Percentiles rank a stretch among this genome's conserved stretches.
These are phyloP conservation scores for Waitea zeae DNA, from an alignment of 1,284 basidiomycete species.

Conservation along the genomic window DNA sequence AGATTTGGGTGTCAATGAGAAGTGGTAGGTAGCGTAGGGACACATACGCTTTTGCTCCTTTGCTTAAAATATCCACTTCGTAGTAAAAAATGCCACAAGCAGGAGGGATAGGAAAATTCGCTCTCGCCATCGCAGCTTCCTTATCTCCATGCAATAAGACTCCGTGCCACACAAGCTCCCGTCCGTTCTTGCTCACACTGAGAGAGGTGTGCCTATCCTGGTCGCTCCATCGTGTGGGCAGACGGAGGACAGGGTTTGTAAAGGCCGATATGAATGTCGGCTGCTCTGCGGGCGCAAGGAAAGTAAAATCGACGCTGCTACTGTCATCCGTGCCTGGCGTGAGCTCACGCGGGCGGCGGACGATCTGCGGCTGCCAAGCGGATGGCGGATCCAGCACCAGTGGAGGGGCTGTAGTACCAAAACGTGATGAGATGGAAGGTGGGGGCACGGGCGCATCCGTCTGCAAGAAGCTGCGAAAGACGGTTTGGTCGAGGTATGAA, in stretches of 20 bases:
- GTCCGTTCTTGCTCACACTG: slow-evolving; percentile 47
- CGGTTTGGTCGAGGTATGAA: slow-evolving; percentile 56
- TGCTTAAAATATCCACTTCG: slow-evolving; percentile 67
- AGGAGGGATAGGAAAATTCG: slow-evolving; percentile 58
- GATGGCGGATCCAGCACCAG: slow-evolving; percentile 7
- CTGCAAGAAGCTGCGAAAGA: slow-evolving; percentile 47
- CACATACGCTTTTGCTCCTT: slow-evolving; percentile 62
- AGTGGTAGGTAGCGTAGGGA: no score
- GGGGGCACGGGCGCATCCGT: slow-evolving; percentile 32
- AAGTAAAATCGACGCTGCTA: slow-evolving; percentile 3
- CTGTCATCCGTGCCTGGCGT: slow-evolving; percentile 27
- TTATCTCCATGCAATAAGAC: slow-evolving; percentile 27
- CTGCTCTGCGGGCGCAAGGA: slow-evolving; percentile 10
- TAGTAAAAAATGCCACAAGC: slow-evolving; percentile 84
- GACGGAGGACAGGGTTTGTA: slow-evolving; percentile 25
- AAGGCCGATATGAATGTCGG: slow-evolving; percentile 9
- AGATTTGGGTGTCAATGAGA: slow-evolving; percentile 6
- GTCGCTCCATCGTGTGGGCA: slow-evolving; percentile 72
- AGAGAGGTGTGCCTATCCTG: slow-evolving; percentile 40
- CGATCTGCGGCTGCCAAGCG: slow-evolving; percentile 12
- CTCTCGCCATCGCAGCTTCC: slow-evolving; percentile 68
- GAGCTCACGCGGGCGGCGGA: slow-evolving; percentile 13
- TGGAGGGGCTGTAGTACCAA: slow-evolving; percentile 12
- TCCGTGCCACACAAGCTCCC: slow-evolving; percentile 56
- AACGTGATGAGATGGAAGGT: slow-evolving; percentile 11